Evolutionary conservation across 2,329 filamentous ascomycete species (phyloP).

Genomic region (Stemphylium lycopersici): DNA sequence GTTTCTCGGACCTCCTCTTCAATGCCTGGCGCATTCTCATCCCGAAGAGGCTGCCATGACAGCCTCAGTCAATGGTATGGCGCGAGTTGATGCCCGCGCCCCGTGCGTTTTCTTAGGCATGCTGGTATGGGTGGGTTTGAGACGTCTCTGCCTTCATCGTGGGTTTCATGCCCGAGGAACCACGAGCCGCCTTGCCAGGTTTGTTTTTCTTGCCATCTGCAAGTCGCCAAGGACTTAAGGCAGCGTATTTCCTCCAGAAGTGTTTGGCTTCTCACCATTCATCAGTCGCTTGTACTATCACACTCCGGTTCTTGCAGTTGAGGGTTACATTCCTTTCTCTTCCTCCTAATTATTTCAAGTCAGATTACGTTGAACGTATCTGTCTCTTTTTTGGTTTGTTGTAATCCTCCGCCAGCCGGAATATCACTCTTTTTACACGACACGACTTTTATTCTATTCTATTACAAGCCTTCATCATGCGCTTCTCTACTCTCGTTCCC

Average conservation of each 20-base stretch:
- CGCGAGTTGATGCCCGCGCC: slow-evolving; percentile 32
- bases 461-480: slow-evolving; percentile 35
- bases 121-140: slow-evolving; percentile 40
- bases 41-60: slow-evolving; percentile 30
- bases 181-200: slow-evolving; percentile 37
- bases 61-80: slow-evolving; percentile 35
- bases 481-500: slow-evolving; percentile 43
- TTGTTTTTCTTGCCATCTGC: slow-evolving; percentile 17
- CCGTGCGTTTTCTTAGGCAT: slow-evolving; percentile 37
- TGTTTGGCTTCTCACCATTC: slow-evolving; percentile 37
- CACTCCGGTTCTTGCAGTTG: slow-evolving; percentile 37
- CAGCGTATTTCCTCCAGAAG: slow-evolving; percentile 31
- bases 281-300: slow-evolving; percentile 39
- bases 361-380: slow-evolving; percentile 52
- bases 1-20: slow-evolving; percentile 39
- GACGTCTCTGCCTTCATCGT: slow-evolving; percentile 49
- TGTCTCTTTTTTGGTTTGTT: slow-evolving; percentile 34
- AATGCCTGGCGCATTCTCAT: slow-evolving; percentile 41
- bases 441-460: slow-evolving; percentile 21
- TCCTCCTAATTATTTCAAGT: slow-evolving; percentile 41
- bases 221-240: slow-evolving; percentile 46
- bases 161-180: slow-evolving; percentile 49
- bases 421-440: slow-evolving; percentile 41
- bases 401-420: slow-evolving; percentile 49
- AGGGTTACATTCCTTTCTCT: slow-evolving; percentile 52